Evolutionary conservation across 2,329 filamentous ascomycete genomes (phyloP), one percentile per base, ranked within the genome.

Genomic region (Colletotrichum falcatum): DNA sequence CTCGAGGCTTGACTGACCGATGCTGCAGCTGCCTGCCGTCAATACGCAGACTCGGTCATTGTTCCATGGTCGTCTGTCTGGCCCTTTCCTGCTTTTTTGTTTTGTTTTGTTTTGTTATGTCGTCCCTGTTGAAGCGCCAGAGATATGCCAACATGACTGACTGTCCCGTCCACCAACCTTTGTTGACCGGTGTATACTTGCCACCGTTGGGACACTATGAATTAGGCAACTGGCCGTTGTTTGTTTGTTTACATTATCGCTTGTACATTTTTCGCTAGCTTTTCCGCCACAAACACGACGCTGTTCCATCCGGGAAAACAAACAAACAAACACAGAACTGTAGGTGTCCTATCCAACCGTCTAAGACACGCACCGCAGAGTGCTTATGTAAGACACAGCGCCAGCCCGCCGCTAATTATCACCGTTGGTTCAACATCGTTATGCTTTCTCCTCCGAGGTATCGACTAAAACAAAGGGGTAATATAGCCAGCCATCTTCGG

Each of bases 1-100:
- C 20, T 44, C 26, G 35, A 51, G 51, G 39, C 59, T 42, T 42
- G 37, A 16, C 46, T 69, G 66, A 65, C 66, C 46, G 61, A 37
- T 54, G 54, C 23, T 30, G 66, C 58, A 61, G 23, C 53, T 53
- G 11, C n/a, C 65, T n/a, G n/a, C n/a, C n/a, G n/a, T n/a, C n/a
- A n/a, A n/a, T n/a, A 18, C n/a, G 33, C 28, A 20, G 18, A 42
- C 16, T 42, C 39, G 39, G 16, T 20, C 39, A 42, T 42, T 5
- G 20, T 14, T 23, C n/a, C 28, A 48, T n/a, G n/a, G 58, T 39
- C 14, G 33, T 8, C 20, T 8, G n/a, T 7, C 11, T 23, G 2
- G 18, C 55, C 16, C 20, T 20, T 42, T 5, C 18, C 14, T 16
- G 42, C 2, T 58, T 2, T 30, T n/a, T n/a, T n/a, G n/a, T n/a